Evolutionary conservation across 2,329 filamentous ascomycete genomes (phyloP), one percentile per base, ranked within the genome.

Genomic region (Acarospora socialis): DNA sequence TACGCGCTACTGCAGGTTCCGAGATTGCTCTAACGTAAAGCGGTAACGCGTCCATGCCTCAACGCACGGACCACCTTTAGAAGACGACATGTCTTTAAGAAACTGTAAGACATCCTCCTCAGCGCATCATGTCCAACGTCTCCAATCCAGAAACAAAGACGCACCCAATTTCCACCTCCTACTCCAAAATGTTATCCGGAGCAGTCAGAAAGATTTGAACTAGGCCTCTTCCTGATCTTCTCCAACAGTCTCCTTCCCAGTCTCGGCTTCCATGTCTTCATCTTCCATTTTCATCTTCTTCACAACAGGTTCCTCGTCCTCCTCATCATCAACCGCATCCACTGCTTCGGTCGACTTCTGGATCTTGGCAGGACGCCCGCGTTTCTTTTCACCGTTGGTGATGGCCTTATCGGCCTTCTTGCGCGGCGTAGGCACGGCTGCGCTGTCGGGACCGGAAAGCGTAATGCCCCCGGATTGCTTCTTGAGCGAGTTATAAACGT

Each of bases 331-430:
- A 8, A 14, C 32, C 6, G 15, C n/a, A 4, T 9, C 15, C 10
- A 17, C 5, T 14, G 9, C 24, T 21, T 30, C 29, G 8, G 32
- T 20, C 5, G 26, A 14, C 15, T 13, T 22, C 16, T 32, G 5
- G 4, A 14, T 12, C 26, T 48, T 46, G 8, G 30, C 20, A 3
- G 34, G 18, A 7, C 32, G 14, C 5, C 18, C 27, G 27, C n/a
- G 5, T 6, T 12, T 19, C 13, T 3, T 9, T 14, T 4, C 21
- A 12, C 29, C 20, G 5, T 35, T 33, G 12, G 22, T 32, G 19
- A 19, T 35, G 49, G 51, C 33, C n/a, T n/a, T n/a, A 7, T 38
- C 32, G 8, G 39, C 19, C 33, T 46, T 51, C 33, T 46, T 51
- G 0, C 24, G 33, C 1, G 44, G 28, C 9, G 43, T 47, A 0